Evolutionary conservation across 2,329 filamentous ascomycete species (phyloP).

Genomic region (Pseudogymnoascus sp.): DNA sequence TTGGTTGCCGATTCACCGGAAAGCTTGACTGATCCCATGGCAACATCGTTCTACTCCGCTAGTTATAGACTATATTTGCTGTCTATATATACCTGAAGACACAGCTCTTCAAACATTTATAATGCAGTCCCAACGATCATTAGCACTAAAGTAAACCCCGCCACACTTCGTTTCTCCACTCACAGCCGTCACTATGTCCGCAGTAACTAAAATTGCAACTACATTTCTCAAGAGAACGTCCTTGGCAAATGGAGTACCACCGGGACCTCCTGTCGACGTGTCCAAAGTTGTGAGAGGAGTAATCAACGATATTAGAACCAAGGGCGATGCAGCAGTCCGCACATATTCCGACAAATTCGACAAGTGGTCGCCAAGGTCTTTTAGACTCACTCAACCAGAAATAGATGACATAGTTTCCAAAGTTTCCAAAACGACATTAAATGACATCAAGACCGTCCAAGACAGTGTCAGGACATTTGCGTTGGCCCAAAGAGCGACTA

Average conservation of each 20-base stretch:
- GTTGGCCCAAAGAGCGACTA: conserved; percentile 34
- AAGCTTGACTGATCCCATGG: background rate
- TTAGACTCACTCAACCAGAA: conserved; percentile 38
- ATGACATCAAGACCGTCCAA: conserved; percentile 45
- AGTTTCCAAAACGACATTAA: conserved; percentile 38
- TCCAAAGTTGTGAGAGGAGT: conserved; percentile 22
- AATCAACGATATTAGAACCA: conserved; percentile 37
- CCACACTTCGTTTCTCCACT: too few species aligned
- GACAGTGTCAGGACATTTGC: conserved; percentile 42
- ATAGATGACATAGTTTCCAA: conserved; percentile 36
- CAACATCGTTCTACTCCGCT: too few species aligned
- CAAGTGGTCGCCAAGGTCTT: conserved; percentile 41
- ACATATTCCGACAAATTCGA: conserved; percentile 45
- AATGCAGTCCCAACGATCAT: background rate
- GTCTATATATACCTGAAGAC: background rate
- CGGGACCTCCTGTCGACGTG: background rate
- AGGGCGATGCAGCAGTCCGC: conserved; percentile 42
- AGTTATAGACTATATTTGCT: background rate
- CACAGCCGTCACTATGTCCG: background rate
- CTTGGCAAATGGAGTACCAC: background rate
- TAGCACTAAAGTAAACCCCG: background rate
- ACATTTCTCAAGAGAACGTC: background rate
- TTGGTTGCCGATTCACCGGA: background rate
- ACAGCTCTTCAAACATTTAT: background rate
- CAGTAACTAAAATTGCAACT: background rate